phyloP scores from a whole-genome alignment of 2,329 filamentous ascomycete genomes.

The Bretziella fagacearum region DNA sequence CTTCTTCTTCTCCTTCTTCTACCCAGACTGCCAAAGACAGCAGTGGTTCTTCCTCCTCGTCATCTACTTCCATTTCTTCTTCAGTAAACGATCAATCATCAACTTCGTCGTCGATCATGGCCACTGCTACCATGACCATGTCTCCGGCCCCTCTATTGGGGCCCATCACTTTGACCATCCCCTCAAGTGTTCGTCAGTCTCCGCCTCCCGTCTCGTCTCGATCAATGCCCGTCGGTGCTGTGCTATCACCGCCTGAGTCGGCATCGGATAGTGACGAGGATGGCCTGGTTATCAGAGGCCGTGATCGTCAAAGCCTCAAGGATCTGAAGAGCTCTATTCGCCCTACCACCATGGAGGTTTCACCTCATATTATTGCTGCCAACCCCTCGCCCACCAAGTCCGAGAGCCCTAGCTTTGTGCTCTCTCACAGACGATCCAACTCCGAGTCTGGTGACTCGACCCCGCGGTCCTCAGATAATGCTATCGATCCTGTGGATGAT shows the following conservation, averaged over 20 bases:
- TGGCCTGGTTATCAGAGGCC: constrained; percentile 32
- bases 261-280: constrained; percentile 50
- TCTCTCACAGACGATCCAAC: constrained; percentile 33
- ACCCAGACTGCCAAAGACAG: constrained; percentile 5
- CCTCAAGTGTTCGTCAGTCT: constrained; percentile 58
- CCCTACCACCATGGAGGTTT: constrained; percentile 21
- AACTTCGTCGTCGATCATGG: constrained; percentile 12
- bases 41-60: constrained; percentile 8
- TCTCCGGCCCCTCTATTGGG: constrained; percentile 9
- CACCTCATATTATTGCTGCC: constrained; percentile 17
- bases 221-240: constrained; percentile 63
- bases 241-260: constrained; percentile 86
- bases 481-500: constrained; percentile 39
- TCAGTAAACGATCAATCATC: constrained; percentile 5
- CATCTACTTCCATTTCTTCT: constrained; percentile 7
- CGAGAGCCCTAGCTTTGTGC: constrained; percentile 19
- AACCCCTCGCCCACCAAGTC: constrained; percentile 28
- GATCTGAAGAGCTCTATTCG: constrained; percentile 72
- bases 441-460: constrained; percentile 32
- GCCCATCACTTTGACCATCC: constrained; percentile 24
- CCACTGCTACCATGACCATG: constrained; percentile 13
- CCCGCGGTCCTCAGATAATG: constrained; percentile 31
- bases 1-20: constrained; percentile 11
- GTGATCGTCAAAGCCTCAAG: constrained; percentile 34
- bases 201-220: constrained; percentile 63